Percentiles rank a stretch among this genome's conserved stretches.
Evolutionary conservation across 2,329 filamentous ascomycete species (phyloP).

Genomic region (Colletotrichum endophyticum): DNA sequence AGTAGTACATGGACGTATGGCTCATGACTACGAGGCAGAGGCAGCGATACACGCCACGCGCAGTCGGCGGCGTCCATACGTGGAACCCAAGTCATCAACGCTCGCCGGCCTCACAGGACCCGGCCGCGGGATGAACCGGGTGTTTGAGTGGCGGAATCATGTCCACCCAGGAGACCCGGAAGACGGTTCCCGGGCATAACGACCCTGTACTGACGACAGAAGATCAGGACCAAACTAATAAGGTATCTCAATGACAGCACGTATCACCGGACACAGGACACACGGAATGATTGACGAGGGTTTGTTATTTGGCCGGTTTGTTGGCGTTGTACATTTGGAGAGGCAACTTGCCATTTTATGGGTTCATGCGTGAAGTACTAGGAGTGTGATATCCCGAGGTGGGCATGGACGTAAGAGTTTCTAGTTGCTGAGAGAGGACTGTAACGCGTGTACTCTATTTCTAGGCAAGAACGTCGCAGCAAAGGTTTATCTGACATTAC

Average conservation of each 20-base stretch:
- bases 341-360: not conserved
- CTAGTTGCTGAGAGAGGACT: not conserved
- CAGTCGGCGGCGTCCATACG: conserved; percentile 27
- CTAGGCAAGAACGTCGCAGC: not conserved
- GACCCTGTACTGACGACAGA: conserved; percentile 2
- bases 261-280: not conserved
- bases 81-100: conserved; percentile 42
- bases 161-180: conserved; percentile 48
- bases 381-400: not conserved
- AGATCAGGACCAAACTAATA: not conserved
- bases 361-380: conserved; percentile 11
- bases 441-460: not conserved
- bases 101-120: conserved; percentile 52
- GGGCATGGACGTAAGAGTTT: not conserved
- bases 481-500: not conserved
- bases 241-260: not conserved
- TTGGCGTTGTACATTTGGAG: not conserved
- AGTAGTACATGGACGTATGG: conserved; percentile 28
- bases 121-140: conserved; percentile 50
- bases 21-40: conserved; percentile 37
- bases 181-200: conserved; percentile 22
- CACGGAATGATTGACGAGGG: not conserved
- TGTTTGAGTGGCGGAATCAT: conserved; percentile 54
- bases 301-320: not conserved
- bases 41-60: conserved; percentile 30